Conservation (phyloP, 371 early-diverging fungal species). For the Apophysomyces variabilis region DNA sequence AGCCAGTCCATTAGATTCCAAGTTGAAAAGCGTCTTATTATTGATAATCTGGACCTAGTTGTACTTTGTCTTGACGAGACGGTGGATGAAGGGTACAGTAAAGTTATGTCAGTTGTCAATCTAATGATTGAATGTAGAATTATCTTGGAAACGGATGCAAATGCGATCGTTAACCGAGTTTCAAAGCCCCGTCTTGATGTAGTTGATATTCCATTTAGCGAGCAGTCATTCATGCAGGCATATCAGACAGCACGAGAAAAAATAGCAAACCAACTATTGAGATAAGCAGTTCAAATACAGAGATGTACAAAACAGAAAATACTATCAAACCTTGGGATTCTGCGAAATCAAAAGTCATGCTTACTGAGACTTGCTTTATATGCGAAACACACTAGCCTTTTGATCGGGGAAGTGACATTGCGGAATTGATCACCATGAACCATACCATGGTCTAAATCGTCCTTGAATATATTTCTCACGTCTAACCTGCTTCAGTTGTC, state of each 20-base stretch:
- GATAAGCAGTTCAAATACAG: slow-evolving; percentile 69
- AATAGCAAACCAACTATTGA: slow-evolving; percentile 78
- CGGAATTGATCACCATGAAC: too few relatives aligned
- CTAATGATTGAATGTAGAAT: slow-evolving; percentile 46
- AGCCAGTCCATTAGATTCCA: slow-evolving; percentile 64
- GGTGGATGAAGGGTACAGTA: slow-evolving; percentile 90
- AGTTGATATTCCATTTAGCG: slow-evolving; percentile 85
- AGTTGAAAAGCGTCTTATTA: slow-evolving; percentile 88
- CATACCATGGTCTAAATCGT: too few relatives aligned
- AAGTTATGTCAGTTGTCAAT: neutral
- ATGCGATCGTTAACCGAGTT: slow-evolving; percentile 88
- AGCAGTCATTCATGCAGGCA: slow-evolving; percentile 90
- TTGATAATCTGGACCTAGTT: slow-evolving; percentile 92
- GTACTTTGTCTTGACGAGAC: slow-evolving; percentile 94
- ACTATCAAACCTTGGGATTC: too few relatives aligned
- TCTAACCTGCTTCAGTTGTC: too few relatives aligned
- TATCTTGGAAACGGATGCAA: slow-evolving; percentile 89
- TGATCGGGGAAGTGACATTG: too few relatives aligned
- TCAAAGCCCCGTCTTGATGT: slow-evolving; percentile 83
- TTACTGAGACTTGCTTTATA: too few relatives aligned
- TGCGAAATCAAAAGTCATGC: too few relatives aligned
- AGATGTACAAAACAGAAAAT: neutral
- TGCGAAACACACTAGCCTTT: too few relatives aligned
- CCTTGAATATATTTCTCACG: too few relatives aligned
- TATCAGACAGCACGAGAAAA: slow-evolving; percentile 90